Base-by-base conservation (phyloP, 2,329 filamentous ascomycete genomes). In the Pseudohalonectria lignicola region DNA sequence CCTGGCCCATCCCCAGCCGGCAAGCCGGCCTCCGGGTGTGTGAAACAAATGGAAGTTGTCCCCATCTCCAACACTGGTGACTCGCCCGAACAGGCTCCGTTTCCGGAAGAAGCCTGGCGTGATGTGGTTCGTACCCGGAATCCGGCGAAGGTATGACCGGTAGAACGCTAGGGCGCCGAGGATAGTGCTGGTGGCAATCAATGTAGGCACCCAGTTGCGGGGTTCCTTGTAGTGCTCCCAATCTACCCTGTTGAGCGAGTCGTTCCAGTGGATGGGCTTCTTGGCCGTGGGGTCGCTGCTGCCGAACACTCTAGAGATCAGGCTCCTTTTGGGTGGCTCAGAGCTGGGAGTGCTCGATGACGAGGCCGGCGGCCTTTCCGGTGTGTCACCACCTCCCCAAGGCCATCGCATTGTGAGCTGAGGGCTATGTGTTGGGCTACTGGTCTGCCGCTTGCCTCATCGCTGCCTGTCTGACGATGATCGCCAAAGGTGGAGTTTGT, bases 41-140 rank as follows among this genome's bases (percentile, higher is more conserved):
- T 98, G 92, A 56, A 82, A 98, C 34, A 98, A 59, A 49, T 92
- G 82, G 57, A 98, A 95, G 55, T 90, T 90, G 60, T 98, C 92
- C 4, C 87, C 93, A 68, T 98, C 92, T 31, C 93, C 92, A 18
- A 98, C 92, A 49, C 84, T 87, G 11, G 90, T 95, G 31, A 96
- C 92, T 44, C 74, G 74, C 12, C 92, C 92, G 49, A 90, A 82
- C 31, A 98, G 54, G 48, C 76, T 88, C 49, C 84, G 73, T 43
- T 68, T 78, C 33, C 84, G 76, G 54, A 90, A 90, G 53, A 80
- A 82, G 10, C 68, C 65, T 2, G 86, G 82, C 34, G 77, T 76
- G 48, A 98, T 82, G 54, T 87, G 73, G 18, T 74, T 68, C 26
- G 85, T 76, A 40, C 77, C 80, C 4, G 87, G 87, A 41, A 96